Evolutionary conservation across 2,329 filamentous ascomycete genomes (phyloP), one percentile per base, ranked within the genome.

Genomic region (Emergomyces pasteurianus): DNA sequence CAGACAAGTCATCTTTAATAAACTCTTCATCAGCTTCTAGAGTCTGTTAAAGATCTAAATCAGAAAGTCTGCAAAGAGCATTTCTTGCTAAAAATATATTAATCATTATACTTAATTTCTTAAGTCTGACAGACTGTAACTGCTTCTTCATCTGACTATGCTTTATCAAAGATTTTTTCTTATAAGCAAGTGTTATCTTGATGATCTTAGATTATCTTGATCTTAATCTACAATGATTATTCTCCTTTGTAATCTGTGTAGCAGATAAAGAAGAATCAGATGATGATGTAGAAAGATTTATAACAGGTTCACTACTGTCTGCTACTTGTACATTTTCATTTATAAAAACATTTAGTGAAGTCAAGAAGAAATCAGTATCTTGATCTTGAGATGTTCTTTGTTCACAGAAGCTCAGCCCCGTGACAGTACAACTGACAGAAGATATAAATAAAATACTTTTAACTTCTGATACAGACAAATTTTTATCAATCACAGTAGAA

Each of bases 181-280:
- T 57, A 31, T 38, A 3, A 4, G 54, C n/a, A 57, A 18, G 26
- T 57, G 54, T 57, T 34, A 57, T 3, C 38, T 57, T n/a, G n/a
- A n/a, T n/a, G n/a, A n/a, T n/a, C n/a, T n/a, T n/a, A n/a, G n/a
- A n/a, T n/a, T n/a, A n/a, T n/a, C n/a, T n/a, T n/a, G n/a, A n/a
- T n/a, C n/a, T n/a, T n/a, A n/a, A n/a, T n/a, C n/a, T n/a, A n/a
- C n/a, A n/a, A n/a, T n/a, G n/a, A n/a, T n/a, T n/a, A n/a, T n/a
- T n/a, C n/a, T n/a, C n/a, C n/a, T n/a, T n/a, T n/a, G n/a, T n/a
- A n/a, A n/a, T n/a, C n/a, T n/a, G n/a, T n/a, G n/a, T n/a, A n/a
- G n/a, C n/a, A 58, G 36, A 8, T n/a, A 40, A 47, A 58, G 56
- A 40, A 58, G 56, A 21, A 47, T 58, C 42, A 49, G 56, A 46